Conservation (phyloP, 2,329 filamentous ascomycete genomes). For the Aureobasidium zeae region DNA sequence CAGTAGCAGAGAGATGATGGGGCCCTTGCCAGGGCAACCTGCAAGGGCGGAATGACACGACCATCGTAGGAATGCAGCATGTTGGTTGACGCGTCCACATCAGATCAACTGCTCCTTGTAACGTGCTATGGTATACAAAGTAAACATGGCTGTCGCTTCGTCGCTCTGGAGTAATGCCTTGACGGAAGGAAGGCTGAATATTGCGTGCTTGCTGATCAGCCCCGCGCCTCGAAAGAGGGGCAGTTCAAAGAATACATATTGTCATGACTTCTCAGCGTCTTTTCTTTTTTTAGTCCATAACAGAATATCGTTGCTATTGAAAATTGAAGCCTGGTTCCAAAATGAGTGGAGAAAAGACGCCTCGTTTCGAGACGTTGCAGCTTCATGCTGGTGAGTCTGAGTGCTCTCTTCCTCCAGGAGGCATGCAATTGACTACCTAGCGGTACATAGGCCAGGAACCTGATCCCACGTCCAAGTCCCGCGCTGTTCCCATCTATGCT, state of each 20-base stretch:
- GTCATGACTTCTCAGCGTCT: neutral
- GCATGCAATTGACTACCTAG: neutral
- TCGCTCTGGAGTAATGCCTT: too few species aligned
- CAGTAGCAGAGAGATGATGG: too few species aligned
- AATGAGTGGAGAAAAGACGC: slow-evolving; percentile 17
- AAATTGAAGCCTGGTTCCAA: neutral
- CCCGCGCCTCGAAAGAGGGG: slow-evolving; percentile 6
- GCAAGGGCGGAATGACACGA: too few species aligned
- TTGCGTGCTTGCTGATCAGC: slow-evolving; percentile 3
- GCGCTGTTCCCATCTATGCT: slow-evolving; percentile 92
- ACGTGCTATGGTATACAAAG: too few species aligned
- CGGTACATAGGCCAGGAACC: slow-evolving; percentile 49
- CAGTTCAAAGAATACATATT: neutral
- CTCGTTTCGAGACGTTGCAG: slow-evolving; percentile 43
- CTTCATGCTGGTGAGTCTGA: slow-evolving; percentile 37
- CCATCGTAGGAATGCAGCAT: too few species aligned
- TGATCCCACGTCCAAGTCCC: slow-evolving; percentile 72
- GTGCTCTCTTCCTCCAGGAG: too few species aligned
- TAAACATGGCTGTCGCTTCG: too few species aligned
- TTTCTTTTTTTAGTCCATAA: neutral
- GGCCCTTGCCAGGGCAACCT: too few species aligned
- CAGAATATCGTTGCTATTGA: neutral
- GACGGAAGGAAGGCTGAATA: neutral
- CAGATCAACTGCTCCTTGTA: too few species aligned
- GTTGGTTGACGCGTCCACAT: too few species aligned